Percentiles rank a stretch among this genome's conserved stretches.
Evolutionary conservation across 139 green algal genomes (phyloP).

Genomic region (Pleodorina starrii): DNA sequence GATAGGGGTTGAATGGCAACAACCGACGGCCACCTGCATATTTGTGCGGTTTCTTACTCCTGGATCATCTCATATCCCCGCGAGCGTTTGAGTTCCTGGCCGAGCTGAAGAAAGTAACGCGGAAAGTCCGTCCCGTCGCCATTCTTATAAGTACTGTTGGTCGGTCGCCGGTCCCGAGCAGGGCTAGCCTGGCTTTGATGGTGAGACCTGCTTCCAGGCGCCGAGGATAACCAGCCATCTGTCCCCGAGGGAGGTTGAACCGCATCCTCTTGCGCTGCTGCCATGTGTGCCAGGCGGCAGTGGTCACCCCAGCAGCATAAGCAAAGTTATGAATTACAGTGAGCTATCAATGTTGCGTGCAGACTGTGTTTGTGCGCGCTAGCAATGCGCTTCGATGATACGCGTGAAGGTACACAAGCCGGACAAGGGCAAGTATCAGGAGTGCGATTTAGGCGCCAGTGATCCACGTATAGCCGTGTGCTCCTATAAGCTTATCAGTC

Average conservation of each 20-base stretch:
- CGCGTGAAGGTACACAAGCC: no score
- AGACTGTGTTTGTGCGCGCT: no score
- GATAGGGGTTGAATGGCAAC: slow-evolving; percentile 6
- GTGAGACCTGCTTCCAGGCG: background rate
- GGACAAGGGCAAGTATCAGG: no score
- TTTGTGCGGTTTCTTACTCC: slow-evolving; percentile 6
- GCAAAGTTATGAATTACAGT: no score
- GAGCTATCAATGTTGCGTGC: no score
- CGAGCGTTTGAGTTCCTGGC: slow-evolving; percentile 12
- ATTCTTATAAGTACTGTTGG: background rate
- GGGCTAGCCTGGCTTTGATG: background rate
- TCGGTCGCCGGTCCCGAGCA: background rate
- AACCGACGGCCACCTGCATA: background rate
- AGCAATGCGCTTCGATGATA: background rate
- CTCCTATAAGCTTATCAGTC: no score
- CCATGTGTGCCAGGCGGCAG: background rate
- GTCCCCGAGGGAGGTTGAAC: background rate
- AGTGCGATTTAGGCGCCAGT: no score
- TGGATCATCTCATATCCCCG: slow-evolving; percentile 39
- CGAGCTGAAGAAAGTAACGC: slow-evolving; percentile 33
- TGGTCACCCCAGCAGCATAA: background rate
- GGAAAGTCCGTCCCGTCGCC: slow-evolving; percentile 18
- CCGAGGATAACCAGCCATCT: background rate
- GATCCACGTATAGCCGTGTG: no score
- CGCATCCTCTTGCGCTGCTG: slow-evolving; percentile 19